These are phyloP conservation scores for Populus tomentosa DNA, from an alignment of 441 rosid genomes.

Conservation along the genomic window DNA sequence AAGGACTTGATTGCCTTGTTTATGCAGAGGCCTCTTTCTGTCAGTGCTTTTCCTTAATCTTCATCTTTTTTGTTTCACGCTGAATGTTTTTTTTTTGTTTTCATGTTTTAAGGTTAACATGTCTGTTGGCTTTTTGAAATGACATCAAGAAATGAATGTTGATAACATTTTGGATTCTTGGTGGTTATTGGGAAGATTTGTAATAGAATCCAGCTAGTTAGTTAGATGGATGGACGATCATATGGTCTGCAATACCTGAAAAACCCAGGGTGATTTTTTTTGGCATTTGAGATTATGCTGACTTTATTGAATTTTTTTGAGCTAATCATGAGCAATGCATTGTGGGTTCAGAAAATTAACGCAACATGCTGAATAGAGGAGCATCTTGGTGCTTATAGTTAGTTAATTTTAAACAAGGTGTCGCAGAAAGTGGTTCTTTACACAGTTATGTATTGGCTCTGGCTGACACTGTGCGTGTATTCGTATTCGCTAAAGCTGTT, in stretches of 20 bases:
- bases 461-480: not conserved
- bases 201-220: not conserved
- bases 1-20: conserved; percentile 51
- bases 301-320: not conserved
- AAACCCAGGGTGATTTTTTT: not conserved
- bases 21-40: conserved; percentile 50
- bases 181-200: not conserved
- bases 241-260: not conserved
- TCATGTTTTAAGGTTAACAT: not conserved
- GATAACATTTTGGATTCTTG: not conserved
- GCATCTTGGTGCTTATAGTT: not conserved
- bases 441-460: not conserved
- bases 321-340: not conserved
- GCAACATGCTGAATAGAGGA: not conserved
- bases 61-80: not conserved
- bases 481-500: not conserved
- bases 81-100: not conserved
- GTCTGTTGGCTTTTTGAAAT: not conserved
- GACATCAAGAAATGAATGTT: conserved; percentile 3
- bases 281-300: not conserved
- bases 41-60: conserved; percentile 20
- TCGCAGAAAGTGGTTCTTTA: not conserved
- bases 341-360: not conserved
- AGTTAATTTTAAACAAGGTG: not conserved
- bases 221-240: not conserved